Evolutionary conservation across 805 yeast genomes (phyloP).

Genomic region (Monosporozyma unispora): DNA sequence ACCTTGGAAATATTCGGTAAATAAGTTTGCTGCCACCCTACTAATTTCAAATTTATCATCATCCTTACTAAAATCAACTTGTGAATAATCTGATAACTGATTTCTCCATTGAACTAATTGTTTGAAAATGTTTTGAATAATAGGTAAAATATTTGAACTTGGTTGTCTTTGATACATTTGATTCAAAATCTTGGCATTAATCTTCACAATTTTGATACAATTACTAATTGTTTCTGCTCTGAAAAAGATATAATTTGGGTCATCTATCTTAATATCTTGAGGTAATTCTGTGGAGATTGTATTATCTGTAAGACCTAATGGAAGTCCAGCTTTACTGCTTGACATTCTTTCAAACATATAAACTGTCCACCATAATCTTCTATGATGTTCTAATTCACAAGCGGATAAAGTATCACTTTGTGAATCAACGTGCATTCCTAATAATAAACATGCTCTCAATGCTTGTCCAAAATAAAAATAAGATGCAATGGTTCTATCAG

Average conservation of each 20-base stretch:
- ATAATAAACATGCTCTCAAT: conserved; percentile 55
- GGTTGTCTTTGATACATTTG: conserved; percentile 70
- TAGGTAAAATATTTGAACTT: conserved; percentile 63
- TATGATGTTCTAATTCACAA: conserved; percentile 71
- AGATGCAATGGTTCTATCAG: conserved; percentile 75
- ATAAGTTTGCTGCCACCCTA: conserved; percentile 59
- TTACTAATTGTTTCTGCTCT: conserved; percentile 69
- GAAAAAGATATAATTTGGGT: conserved; percentile 63
- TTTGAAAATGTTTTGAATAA: conserved; percentile 59
- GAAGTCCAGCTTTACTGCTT: conserved; percentile 74
- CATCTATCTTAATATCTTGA: conserved; percentile 59
- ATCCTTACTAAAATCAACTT: conserved; percentile 44
- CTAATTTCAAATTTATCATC: conserved; percentile 40
- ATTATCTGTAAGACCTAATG: conserved; percentile 69
- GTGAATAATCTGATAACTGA: conserved; percentile 52
- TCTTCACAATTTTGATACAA: conserved; percentile 70
- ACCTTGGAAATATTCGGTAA: conserved; percentile 80
- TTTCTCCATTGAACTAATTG: conserved; percentile 61
- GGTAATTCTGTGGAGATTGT: conserved; percentile 75
- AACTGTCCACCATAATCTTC: conserved; percentile 81
- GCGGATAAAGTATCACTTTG: conserved; percentile 57
- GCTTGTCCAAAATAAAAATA: conserved; percentile 76
- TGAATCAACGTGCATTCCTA: conserved; percentile 79
- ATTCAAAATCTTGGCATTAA: conserved; percentile 63
- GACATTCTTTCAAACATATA: conserved; percentile 79